A percentile compares a stretch with the other conserved stretches of the same genome.
Evolutionary conservation across 768 basidiomycete genomes (phyloP).

Genomic region (Trametes villosa): DNA sequence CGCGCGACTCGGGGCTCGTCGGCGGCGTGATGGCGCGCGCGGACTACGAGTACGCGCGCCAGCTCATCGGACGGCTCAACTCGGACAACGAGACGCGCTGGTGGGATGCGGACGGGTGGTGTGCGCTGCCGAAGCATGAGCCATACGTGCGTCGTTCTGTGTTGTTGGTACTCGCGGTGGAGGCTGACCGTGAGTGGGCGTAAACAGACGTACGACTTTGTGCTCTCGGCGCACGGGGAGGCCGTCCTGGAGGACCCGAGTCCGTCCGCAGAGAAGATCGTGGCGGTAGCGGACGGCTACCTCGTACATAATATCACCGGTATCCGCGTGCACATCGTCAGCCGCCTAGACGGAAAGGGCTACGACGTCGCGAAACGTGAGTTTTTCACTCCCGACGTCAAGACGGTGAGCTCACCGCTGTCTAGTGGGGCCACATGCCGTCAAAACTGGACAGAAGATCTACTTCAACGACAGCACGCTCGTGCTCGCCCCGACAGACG

Average conservation of each 20-base stretch:
- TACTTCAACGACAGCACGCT: slow-evolving; percentile 73
- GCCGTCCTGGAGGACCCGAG: slow-evolving; percentile 66
- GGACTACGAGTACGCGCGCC: slow-evolving; percentile 83
- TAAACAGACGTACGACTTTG: slow-evolving; percentile 77
- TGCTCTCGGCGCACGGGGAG: slow-evolving; percentile 66
- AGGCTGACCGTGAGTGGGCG: not conserved
- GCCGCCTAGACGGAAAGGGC: slow-evolving; percentile 79
- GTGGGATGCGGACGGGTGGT: slow-evolving; percentile 79
- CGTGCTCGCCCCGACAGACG: slow-evolving; percentile 39
- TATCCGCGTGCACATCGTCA: slow-evolving; percentile 76
- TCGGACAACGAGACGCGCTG: slow-evolving; percentile 53
- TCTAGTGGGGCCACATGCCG: slow-evolving; percentile 80
- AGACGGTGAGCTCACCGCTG: not conserved
- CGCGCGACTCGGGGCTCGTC: slow-evolving; percentile 50
- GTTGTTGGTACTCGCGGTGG: not conserved
- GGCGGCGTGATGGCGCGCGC: slow-evolving; percentile 72
- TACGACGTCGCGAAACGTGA: slow-evolving; percentile 85
- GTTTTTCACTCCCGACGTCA: slow-evolving; percentile 28
- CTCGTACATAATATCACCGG: slow-evolving; percentile 79
- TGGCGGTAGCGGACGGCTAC: slow-evolving; percentile 66
- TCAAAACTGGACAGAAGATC: slow-evolving; percentile 80
- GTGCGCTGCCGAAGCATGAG: slow-evolving; percentile 68
- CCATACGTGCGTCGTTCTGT: slow-evolving; percentile 58
- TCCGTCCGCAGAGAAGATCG: slow-evolving; percentile 69
- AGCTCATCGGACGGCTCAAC: slow-evolving; percentile 60